Conservation (phyloP, 2,329 filamentous ascomycete species). For the Periconia digitata region DNA sequence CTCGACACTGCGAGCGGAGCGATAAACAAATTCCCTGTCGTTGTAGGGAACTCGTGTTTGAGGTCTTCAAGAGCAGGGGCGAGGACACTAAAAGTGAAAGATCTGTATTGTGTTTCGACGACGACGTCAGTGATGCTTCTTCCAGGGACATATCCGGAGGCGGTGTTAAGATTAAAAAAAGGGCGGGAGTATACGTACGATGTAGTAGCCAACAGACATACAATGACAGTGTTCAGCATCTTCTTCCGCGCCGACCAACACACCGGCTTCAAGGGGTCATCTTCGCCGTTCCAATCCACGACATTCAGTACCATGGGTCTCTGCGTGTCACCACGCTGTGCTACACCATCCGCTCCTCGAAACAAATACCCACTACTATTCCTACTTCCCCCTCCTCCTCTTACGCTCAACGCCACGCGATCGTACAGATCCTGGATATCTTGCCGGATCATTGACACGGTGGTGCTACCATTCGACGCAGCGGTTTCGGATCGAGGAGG, state of each 20-base stretch:
- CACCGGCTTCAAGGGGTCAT: constrained; percentile 2
- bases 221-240: not conserved
- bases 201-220: not conserved
- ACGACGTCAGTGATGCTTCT: too few species aligned
- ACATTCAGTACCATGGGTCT: too few species aligned
- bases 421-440: not conserved
- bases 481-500: not conserved
- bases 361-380: too few species aligned
- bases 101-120: not conserved
- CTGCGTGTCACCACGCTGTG: not conserved
- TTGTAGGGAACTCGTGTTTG: constrained; percentile 1
- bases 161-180: not conserved
- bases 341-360: too few species aligned
- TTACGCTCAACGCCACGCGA: not conserved
- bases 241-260: constrained; percentile 3
- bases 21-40: not conserved
- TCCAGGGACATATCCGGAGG: not conserved
- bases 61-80: not conserved
- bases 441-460: not conserved
- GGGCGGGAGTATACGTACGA: too few species aligned
- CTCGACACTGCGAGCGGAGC: constrained; percentile 1
- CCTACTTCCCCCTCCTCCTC: not conserved
- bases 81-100: not conserved
- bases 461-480: not conserved
- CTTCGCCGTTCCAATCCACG: not conserved